Base-by-base conservation (phyloP, 164 flowering plant genomes). In the Stephania yunnanensis region DNA sequence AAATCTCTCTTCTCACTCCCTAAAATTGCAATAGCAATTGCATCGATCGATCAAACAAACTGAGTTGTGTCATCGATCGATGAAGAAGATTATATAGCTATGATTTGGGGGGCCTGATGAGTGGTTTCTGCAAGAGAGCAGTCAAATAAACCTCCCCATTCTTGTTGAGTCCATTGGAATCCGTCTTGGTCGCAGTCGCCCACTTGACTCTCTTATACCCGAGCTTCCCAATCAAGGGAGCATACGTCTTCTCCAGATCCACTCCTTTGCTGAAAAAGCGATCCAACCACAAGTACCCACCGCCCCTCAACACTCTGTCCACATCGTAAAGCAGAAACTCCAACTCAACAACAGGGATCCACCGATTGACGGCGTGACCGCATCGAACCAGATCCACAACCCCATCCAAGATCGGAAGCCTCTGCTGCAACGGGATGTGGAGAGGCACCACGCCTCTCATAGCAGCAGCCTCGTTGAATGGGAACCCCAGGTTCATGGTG, bases 191-290 rank as follows among this genome's bases (percentile, higher is more conserved):
- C 20, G 74, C 90, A 1, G 86, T 86, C 1, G 92, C 92, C 99
- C 98, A 93, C 78, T 91, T 95, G 80, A 95, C 90, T 76, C 75
- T 92, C 92, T 87, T 88, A 78, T 95, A 95, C 69, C 98, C 98
- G 83, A 95, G 77, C 67, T 84, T 91, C 83, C 84, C 82, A 46
- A 95, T 88, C 90, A 92, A 75, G 0, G 99, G 98, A 29, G 76
- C 73, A 74, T 85, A 95, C 63, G 88, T 83, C 81, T 86, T 84
- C 55, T 91, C 92, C 70, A 95, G 88, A 86, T 92, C 98, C 66
- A 17, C 80, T 30, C 78, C 77, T 83, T 91, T 93, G 75, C 96
- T 80, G 78, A 91, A 95, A 80, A 95, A 95, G 55, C 85, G 91
- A 81, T 95, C 99, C 79, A 95, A 29, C 96, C 94, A 93, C 53